Evolutionary conservation across 352 stramenopile genomes (phyloP), one percentile per base, ranked within the genome.

Genomic region (Pythium chondricola): DNA sequence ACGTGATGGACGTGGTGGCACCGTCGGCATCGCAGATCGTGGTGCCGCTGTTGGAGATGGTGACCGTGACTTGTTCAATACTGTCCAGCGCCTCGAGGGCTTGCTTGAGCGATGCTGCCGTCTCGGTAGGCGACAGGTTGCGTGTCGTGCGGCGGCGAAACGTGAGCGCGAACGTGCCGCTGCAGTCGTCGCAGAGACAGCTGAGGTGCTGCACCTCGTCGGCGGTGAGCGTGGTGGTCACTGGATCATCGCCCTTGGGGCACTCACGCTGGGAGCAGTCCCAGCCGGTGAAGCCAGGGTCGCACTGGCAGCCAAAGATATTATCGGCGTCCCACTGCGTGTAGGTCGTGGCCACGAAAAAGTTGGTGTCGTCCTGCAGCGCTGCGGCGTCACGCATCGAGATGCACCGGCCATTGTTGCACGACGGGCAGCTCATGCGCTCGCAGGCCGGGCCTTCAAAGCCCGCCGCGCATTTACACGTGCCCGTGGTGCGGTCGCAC

Each of bases 391-490:
- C 74, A n/a, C 69, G 74, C 69, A 87, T 83, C 36, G 68, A 83
- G 20, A 89, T 25, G 31, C 78, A 89, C n/a, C 71, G 69, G 2
- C 78, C 78, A 25, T 85, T 85, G 0, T 56, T 63, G 52, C 78
- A 89, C n/a, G 58, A 31, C 3, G 72, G 78, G 27, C 74, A 87
- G 11, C 66, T 55, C 52, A 87, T 71, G 52, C 70, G 60, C 46
- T 87, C 72, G 55, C 88, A 97, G 3, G 87, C 87, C 8, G 69
- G 63, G 25, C 81, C 81, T 60, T 87, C 72, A 49, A 85, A 90
- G 40, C 78, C 74, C 9, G 51, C 22, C 24, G 75, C 56, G 48
- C 81, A 88, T 22, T 49, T 52, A 48, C 78, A 92, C 13, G 50
- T 41, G 8, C 91, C 91, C 0, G 65, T 83, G 3, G 46, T 56